These are phyloP conservation scores for Stylonectria norvegica DNA, from an alignment of 2,329 filamentous ascomycete genomes.

Conservation along the genomic window DNA sequence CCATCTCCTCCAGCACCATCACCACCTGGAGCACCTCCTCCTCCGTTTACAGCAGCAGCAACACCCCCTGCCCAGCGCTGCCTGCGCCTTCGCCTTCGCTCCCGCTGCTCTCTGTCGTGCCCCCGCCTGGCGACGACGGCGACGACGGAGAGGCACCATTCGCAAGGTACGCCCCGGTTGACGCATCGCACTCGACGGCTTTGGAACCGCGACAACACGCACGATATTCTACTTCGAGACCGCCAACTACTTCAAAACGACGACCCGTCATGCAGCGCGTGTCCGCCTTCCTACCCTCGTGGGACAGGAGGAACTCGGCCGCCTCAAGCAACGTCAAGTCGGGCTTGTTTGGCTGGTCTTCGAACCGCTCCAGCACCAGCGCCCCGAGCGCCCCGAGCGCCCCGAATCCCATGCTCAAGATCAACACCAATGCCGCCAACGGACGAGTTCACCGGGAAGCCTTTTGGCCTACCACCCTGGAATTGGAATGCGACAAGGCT, in stretches of 20 bases:
- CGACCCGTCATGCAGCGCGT: slow-evolving; percentile 42
- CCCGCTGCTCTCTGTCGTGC: slow-evolving; percentile 31
- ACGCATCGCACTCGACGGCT: too few relatives aligned
- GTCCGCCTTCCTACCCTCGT: slow-evolving; percentile 43
- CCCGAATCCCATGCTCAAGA: slow-evolving; percentile 27
- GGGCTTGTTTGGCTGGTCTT: slow-evolving; percentile 43
- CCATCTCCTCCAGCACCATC: slow-evolving; percentile 15
- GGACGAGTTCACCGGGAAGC: slow-evolving; percentile 53
- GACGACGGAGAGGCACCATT: slow-evolving; percentile 34
- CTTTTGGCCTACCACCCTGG: slow-evolving; percentile 81
- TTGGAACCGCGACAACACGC: neutral
- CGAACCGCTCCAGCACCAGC: slow-evolving; percentile 44
- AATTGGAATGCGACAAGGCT: slow-evolving; percentile 88
- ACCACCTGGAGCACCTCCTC: slow-evolving; percentile 13
- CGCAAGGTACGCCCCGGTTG: too few relatives aligned
- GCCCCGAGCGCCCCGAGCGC: slow-evolving; percentile 17
- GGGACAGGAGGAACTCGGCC: slow-evolving; percentile 41
- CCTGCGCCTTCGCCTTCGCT: slow-evolving; percentile 9
- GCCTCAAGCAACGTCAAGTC: slow-evolving; percentile 29
- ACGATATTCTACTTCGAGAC: slow-evolving; percentile 16
- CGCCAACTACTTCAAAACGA: slow-evolving; percentile 21
- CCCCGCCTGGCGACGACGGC: slow-evolving; percentile 31
- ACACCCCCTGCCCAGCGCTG: slow-evolving; percentile 14
- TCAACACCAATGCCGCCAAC: slow-evolving; percentile 36
- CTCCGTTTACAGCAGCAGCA: slow-evolving; percentile 31